These are phyloP conservation scores for Herpetomonas samuelpessoai DNA, from an alignment of 208 protist genomes.

Conservation along the genomic window DNA sequence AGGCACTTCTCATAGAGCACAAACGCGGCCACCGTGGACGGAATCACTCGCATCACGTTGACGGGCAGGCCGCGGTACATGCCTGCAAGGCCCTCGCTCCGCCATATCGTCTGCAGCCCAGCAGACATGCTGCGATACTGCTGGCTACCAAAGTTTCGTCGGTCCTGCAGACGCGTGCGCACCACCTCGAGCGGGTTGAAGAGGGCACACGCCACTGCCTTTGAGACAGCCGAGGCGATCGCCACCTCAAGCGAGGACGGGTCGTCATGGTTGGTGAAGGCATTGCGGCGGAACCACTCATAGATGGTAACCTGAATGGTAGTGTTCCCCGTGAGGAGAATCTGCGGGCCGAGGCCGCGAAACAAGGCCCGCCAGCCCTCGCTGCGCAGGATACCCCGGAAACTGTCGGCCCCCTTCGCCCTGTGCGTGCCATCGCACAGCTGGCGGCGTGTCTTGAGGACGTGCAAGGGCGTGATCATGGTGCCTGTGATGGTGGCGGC, in stretches of 20 bases:
- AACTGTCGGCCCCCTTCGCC: not conserved
- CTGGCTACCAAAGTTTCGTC: conserved; percentile 35
- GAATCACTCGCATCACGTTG: conserved; percentile 79
- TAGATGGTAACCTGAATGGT: conserved; percentile 84
- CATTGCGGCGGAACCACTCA: conserved; percentile 66
- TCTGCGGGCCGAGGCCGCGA: conserved; percentile 66
- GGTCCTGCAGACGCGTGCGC: conserved; percentile 76
- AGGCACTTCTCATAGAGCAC: conserved; percentile 83
- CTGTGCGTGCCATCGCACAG: conserved; percentile 32
- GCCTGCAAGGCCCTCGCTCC: conserved; percentile 60
- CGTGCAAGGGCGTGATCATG: conserved; percentile 68
- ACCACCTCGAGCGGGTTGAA: conserved; percentile 88
- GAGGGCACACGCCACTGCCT: conserved; percentile 55
- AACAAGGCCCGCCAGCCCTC: conserved; percentile 74
- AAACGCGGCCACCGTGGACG: conserved; percentile 74
- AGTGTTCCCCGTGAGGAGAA: conserved; percentile 72
- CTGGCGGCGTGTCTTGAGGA: conserved; percentile 80
- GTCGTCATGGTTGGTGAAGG: conserved; percentile 55
- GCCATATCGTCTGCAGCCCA: conserved; percentile 68
- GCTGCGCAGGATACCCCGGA: conserved; percentile 35
- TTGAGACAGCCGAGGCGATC: conserved; percentile 60
- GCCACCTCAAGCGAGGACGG: conserved; percentile 61
- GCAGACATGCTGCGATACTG: conserved; percentile 58
- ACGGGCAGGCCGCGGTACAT: conserved; percentile 80
- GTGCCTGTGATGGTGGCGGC: conserved; percentile 61